Conservation (phyloP, 2,329 filamentous ascomycete species). For the Claviceps africana region DNA sequence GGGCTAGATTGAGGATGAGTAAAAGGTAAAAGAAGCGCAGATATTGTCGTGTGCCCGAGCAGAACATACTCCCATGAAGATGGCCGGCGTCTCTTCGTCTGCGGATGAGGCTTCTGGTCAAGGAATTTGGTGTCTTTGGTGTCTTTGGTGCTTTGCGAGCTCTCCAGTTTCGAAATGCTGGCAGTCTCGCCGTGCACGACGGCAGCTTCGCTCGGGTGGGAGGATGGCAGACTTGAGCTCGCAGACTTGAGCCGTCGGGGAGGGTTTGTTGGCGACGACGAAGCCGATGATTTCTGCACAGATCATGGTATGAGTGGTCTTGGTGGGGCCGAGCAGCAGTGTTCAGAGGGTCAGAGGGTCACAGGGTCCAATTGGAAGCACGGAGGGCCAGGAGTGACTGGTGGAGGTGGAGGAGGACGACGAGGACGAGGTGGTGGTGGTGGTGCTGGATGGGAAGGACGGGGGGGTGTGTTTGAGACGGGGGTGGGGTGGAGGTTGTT, state of each 20-base stretch:
- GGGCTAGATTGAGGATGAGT: constrained; percentile 12
- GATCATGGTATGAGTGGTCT: constrained; percentile 1
- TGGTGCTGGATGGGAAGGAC: background rate
- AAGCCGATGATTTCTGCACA: constrained; percentile 8
- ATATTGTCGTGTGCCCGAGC: background rate
- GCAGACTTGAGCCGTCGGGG: background rate
- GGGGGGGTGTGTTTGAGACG: background rate
- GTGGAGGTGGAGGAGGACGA: background rate
- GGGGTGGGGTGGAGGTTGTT: background rate
- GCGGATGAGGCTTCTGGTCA: constrained; percentile 1
- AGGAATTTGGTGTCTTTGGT: constrained; percentile 1
- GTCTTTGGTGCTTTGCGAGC: constrained; percentile 8
- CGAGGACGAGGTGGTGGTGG: background rate
- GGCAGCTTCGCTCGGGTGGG: background rate
- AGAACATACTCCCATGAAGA: constrained; percentile 19
- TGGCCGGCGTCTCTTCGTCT: constrained; percentile 9
- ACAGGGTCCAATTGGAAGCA: background rate
- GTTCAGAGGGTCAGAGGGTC: background rate
- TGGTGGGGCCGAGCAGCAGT: constrained; percentile 2
- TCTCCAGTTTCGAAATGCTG: constrained; percentile 15
- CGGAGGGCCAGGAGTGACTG: background rate
- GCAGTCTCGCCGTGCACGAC: background rate
- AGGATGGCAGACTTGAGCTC: background rate
- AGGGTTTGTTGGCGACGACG: background rate
- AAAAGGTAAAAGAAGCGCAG: background rate